Evolutionary conservation across 805 yeast genomes (phyloP).

Genomic region (Kodamaea fukazawae): DNA sequence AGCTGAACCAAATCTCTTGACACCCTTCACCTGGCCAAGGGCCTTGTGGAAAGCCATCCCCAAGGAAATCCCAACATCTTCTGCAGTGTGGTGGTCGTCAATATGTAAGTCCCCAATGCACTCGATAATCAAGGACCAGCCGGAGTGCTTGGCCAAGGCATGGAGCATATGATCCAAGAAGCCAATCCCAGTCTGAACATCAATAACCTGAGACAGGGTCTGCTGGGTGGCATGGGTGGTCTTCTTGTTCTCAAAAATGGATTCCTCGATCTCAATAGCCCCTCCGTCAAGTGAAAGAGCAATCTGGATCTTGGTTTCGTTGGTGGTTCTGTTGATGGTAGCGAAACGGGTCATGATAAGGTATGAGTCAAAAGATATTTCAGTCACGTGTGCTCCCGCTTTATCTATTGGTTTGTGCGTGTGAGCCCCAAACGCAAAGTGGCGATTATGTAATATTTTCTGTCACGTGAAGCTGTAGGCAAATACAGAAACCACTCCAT

Average conservation of each 20-base stretch:
- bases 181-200: slow-evolving; percentile 89
- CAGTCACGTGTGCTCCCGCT: background rate
- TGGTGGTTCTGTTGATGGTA: slow-evolving; percentile 66
- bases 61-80: slow-evolving; percentile 90
- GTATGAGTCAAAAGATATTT: background rate
- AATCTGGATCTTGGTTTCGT: slow-evolving; percentile 90
- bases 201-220: slow-evolving; percentile 68
- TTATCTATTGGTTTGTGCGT: background rate
- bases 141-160: slow-evolving; percentile 94
- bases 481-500: too few species aligned
- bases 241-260: slow-evolving; percentile 45
- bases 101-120: slow-evolving; percentile 94
- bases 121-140: slow-evolving; percentile 88
- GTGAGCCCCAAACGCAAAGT: background rate
- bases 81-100: slow-evolving; percentile 96
- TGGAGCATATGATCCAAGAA: slow-evolving; percentile 97
- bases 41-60: slow-evolving; percentile 90
- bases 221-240: slow-evolving; percentile 63
- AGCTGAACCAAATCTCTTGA: slow-evolving; percentile 87
- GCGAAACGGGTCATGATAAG: slow-evolving; percentile 32
- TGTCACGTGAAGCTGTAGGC: too few species aligned
- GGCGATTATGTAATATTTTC: too few species aligned
- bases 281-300: slow-evolving; percentile 88
- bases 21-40: slow-evolving; percentile 84
- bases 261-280: slow-evolving; percentile 55